Evolutionary conservation across 176 grass and related monocot genomes (phyloP).

Genomic region (Hordeum marinum): DNA sequence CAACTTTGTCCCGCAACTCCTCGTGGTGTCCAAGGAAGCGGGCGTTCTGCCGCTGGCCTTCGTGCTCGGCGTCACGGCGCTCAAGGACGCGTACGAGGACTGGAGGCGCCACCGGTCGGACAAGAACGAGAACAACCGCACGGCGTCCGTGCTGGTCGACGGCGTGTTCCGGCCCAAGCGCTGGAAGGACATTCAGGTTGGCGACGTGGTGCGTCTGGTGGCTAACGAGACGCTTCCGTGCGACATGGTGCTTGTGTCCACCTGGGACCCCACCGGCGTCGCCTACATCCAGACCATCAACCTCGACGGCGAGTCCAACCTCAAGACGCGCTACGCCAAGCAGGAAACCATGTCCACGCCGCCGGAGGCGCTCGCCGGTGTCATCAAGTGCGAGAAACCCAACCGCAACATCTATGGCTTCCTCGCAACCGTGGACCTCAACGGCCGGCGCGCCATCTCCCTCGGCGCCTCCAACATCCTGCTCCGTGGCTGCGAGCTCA

Average conservation of each 20-base stretch:
- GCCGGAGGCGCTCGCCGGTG: slow-evolving; percentile 31
- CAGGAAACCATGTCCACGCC: slow-evolving; percentile 57
- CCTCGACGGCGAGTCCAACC: slow-evolving; percentile 97
- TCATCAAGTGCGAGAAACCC: slow-evolving; percentile 80
- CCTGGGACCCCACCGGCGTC: slow-evolving; percentile 85
- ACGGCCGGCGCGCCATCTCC: slow-evolving; percentile 45
- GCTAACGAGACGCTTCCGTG: slow-evolving; percentile 78
- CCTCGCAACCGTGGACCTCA: slow-evolving; percentile 68
- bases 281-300: slow-evolving; percentile 96
- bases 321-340: slow-evolving; percentile 89
- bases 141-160: slow-evolving; percentile 18
- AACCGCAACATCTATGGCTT: slow-evolving; percentile 95
- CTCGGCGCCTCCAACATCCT: slow-evolving; percentile 81
- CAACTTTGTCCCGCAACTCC: slow-evolving; percentile 82
- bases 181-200: slow-evolving; percentile 73
- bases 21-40: slow-evolving; percentile 45
- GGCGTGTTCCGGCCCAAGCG: slow-evolving; percentile 57
- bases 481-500: slow-evolving; percentile 84
- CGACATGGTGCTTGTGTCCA: slow-evolving; percentile 90
- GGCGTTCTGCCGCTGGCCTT: slow-evolving; percentile 72
- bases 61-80: slow-evolving; percentile 73
- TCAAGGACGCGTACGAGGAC: slow-evolving; percentile 98
- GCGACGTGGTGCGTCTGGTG: slow-evolving; percentile 52
- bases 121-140: slow-evolving; percentile 71
- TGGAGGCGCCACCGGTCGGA: slow-evolving; percentile 83